phyloP scores from a whole-genome alignment of 2,329 filamentous ascomycete genomes.

The Akanthomyces lecanii region DNA sequence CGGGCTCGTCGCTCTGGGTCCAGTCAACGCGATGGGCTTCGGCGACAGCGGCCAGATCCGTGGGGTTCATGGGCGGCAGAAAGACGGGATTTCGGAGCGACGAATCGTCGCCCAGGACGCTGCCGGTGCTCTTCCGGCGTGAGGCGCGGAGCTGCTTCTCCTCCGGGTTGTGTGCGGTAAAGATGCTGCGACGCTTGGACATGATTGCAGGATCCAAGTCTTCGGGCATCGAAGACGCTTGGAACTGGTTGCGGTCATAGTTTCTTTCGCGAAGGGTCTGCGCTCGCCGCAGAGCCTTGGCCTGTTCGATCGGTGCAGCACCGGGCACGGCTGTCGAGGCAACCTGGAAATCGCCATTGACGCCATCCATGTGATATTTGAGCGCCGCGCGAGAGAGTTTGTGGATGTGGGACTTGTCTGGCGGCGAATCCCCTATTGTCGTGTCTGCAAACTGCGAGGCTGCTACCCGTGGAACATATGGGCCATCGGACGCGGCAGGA shows the following conservation, averaged over 20 bases:
- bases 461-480: slow-evolving; percentile 50
- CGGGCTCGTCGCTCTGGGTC: slow-evolving; percentile 53
- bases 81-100: slow-evolving; percentile 15
- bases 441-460: slow-evolving; percentile 53
- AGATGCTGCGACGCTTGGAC: not conserved
- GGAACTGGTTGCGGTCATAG: slow-evolving; percentile 42
- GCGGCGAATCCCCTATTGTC: slow-evolving; percentile 41
- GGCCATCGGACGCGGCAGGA: slow-evolving; percentile 4
- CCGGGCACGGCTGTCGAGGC: slow-evolving; percentile 25
- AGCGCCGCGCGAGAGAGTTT: slow-evolving; percentile 41
- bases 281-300: slow-evolving; percentile 33
- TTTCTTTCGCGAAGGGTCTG: slow-evolving; percentile 37
- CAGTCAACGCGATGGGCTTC: slow-evolving; percentile 49
- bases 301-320: slow-evolving; percentile 32
- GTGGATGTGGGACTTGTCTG: slow-evolving; percentile 36
- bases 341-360: slow-evolving; percentile 21
- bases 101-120: slow-evolving; percentile 22
- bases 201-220: not conserved
- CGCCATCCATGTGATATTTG: slow-evolving; percentile 36
- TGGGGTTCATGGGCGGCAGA: not conserved
- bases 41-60: slow-evolving; percentile 23
- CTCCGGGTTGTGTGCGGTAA: slow-evolving; percentile 3
- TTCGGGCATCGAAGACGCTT: slow-evolving; percentile 27
- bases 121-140: slow-evolving; percentile 38
- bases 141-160: slow-evolving; percentile 20